Percentiles rank a stretch among this genome's conserved stretches.
Evolutionary conservation across 306 rosid species (phyloP).

Genomic region (Betula pendula): DNA sequence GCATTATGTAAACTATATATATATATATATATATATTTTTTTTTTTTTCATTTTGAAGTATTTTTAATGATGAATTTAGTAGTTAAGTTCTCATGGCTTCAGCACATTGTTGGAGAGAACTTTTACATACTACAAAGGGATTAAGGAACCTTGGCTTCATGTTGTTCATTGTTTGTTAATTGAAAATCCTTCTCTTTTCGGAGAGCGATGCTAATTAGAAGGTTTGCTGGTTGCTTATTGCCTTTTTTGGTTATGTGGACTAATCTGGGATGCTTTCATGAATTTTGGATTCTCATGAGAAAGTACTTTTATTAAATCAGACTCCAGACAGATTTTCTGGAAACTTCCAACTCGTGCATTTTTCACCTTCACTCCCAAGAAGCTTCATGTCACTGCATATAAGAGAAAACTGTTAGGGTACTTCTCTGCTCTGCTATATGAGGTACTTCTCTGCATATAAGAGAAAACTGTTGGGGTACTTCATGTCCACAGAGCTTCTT

Average conservation of each 20-base stretch:
- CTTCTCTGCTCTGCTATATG: conserved; percentile 1
- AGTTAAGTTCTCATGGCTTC: background rate
- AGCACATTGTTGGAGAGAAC: background rate
- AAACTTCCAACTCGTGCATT: background rate
- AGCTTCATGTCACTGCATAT: background rate
- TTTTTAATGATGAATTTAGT: background rate
- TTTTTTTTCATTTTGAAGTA: background rate
- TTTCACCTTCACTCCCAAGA: background rate
- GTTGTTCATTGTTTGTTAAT: background rate
- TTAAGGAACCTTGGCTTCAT: background rate
- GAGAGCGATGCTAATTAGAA: background rate
- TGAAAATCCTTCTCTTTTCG: background rate
- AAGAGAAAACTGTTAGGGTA: background rate
- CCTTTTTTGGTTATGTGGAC: background rate
- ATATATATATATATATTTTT: too few species aligned
- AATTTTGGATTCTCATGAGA: background rate
- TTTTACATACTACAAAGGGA: background rate
- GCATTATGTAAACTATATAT: background rate
- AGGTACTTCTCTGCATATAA: background rate
- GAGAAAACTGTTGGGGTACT: background rate
- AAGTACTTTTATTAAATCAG: background rate
- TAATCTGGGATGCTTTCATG: background rate
- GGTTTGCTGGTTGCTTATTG: background rate
- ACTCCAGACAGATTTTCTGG: background rate
- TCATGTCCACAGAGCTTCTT: background rate